Conservation (phyloP, 108 stramenopile species). For the Skeletonema tropicum region DNA sequence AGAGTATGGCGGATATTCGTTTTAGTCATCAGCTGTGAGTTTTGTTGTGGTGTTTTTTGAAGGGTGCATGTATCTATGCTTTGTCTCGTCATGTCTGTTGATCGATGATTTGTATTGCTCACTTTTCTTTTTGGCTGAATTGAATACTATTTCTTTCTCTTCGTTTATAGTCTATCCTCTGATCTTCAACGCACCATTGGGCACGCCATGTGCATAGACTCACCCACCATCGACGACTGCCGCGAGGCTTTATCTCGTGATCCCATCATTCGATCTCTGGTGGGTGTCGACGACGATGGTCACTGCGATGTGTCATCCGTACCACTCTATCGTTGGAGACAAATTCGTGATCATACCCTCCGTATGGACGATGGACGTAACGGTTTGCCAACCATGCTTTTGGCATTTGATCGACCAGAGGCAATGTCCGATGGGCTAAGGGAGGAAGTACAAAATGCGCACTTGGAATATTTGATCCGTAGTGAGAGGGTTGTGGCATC, state of each 20-base stretch:
- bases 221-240: constrained; percentile 64
- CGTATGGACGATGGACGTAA: constrained; percentile 79
- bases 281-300: constrained; percentile 53
- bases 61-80: too few relatives aligned
- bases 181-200: constrained; percentile 77
- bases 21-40: constrained; percentile 86
- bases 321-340: constrained; percentile 82
- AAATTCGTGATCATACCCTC: constrained; percentile 83
- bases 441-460: constrained; percentile 50
- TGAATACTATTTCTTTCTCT: not conserved
- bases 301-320: constrained; percentile 48
- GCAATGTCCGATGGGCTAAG: constrained; percentile 51
- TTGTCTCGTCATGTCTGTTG: not conserved
- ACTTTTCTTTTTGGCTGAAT: not conserved
- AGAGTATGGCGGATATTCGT: constrained; percentile 84
- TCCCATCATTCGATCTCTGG: constrained; percentile 67
- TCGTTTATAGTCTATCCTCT: constrained; percentile 66
- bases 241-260: constrained; percentile 67
- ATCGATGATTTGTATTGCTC: not conserved
- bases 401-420: constrained; percentile 70
- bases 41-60: not conserved
- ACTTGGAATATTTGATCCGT: constrained; percentile 76
- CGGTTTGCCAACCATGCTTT: constrained; percentile 67
- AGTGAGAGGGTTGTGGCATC: constrained; percentile 75
- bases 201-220: constrained; percentile 79